Evolutionary conservation across 768 basidiomycete genomes (phyloP).

Genomic region (Hypholoma sublateritium): DNA sequence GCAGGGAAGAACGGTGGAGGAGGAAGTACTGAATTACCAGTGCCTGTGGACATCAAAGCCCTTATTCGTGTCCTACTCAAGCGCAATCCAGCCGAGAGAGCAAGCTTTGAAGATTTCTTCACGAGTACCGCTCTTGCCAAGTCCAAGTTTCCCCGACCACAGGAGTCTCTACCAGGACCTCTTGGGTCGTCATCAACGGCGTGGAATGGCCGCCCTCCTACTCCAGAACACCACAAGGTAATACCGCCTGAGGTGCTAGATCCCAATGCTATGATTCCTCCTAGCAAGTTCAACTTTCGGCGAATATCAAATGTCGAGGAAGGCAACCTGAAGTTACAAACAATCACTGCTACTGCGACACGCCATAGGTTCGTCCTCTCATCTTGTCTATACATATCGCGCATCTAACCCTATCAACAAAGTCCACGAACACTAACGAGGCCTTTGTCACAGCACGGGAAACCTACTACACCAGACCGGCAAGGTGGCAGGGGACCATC

Average conservation of each 20-base stretch:
- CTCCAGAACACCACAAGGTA: conserved; percentile 71
- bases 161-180: conserved; percentile 32
- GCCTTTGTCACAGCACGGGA: conserved; percentile 4
- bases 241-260: conserved; percentile 83
- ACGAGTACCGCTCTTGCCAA: conserved; percentile 73
- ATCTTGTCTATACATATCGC: neutral
- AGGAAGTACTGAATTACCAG: conserved; percentile 52
- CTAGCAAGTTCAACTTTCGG: conserved; percentile 77
- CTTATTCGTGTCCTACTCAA: conserved; percentile 85
- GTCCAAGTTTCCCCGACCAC: conserved; percentile 71
- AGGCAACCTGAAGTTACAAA: conserved; percentile 21
- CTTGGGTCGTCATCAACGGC: conserved; percentile 21
- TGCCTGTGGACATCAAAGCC: conserved; percentile 82
- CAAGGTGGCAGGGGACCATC: conserved; percentile 35
- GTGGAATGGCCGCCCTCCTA: conserved; percentile 39
- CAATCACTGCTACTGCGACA: conserved; percentile 14
- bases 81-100: conserved; percentile 79
- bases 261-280: conserved; percentile 78
- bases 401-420: neutral
- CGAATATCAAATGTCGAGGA: conserved; percentile 28
- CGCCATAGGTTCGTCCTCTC: conserved; percentile 23
- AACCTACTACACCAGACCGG: conserved; percentile 11
- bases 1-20: conserved; percentile 42
- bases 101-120: conserved; percentile 93
- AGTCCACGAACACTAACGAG: neutral